Evolutionary conservation across 2,329 filamentous ascomycete species (phyloP), one percentile per base, ranked within the genome.

Genomic region (Neofusicoccum parvum): DNA sequence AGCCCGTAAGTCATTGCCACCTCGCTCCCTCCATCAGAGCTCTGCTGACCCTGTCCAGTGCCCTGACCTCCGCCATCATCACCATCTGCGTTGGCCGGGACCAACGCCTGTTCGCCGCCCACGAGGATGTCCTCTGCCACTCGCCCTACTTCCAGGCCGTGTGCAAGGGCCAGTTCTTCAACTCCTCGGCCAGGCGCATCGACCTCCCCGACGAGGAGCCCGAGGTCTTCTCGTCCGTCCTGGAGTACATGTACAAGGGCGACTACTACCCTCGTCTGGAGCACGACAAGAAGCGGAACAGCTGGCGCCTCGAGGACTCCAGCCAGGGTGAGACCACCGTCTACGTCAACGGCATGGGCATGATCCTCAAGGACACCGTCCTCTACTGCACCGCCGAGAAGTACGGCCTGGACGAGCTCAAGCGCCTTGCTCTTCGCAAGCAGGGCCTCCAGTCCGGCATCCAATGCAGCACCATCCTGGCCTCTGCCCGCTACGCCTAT

Each of bases 191-290:
- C 74, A 93, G 92, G 80, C 88, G 90, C 64, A 90, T 97, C 75
- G 85, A 90, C 60, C 86, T 97, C 1, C 90, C 92, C 1, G 88
- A 94, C 67, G 94, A 97, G 78, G 90, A 94, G 71, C 92, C 94
- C 20, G 92, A 96, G 76, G 90, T 96, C 73, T 94, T 97, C 78
- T 96, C 92, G 7, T 93, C 90, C 5, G 85, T 97, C 11, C 88
- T 97, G 65, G 94, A 97, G 76, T 97, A 90, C 71, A 87, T 97
- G 65, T 96, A 96, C 85, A 96, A 96, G 80, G 93, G 93, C 69
- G 94, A 97, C 79, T 97, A 97, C 81, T 94, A 90, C 71, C 93
- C 94, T 3, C 90, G 90, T 17, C 84, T 96, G 27, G 80, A 92
- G 65, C 92, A 92, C 79, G 92, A 94, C 80, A 92, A 93, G 82